Percentiles rank a stretch among this genome's conserved stretches.
Evolutionary conservation across 202 grass and related monocot genomes (phyloP).

Genomic region (Elaeis oleifera): DNA sequence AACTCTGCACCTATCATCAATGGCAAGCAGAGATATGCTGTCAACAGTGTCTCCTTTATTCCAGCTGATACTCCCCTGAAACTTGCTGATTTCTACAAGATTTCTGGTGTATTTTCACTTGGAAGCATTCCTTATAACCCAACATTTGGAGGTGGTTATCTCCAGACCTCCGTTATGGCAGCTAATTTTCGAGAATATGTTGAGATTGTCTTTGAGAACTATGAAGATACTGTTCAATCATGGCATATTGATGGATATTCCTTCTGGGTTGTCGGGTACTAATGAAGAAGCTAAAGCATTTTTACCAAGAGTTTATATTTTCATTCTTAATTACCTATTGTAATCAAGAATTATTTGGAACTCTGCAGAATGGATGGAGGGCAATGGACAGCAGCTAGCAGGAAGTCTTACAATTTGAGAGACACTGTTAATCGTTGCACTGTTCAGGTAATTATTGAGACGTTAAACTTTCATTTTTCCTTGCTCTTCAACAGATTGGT

Average conservation of each 20-base stretch:
- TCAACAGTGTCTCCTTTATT: slow-evolving; percentile 63
- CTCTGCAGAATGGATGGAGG: slow-evolving; percentile 66
- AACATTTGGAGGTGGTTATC: slow-evolving; percentile 19
- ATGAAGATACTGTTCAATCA: slow-evolving; percentile 54
- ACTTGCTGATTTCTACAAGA: slow-evolving; percentile 89
- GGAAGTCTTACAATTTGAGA: slow-evolving; percentile 60
- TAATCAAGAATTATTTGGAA: not conserved
- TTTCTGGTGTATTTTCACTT: slow-evolving; percentile 54
- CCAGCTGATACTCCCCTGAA: slow-evolving; percentile 73
- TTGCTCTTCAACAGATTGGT: too few relatives aligned
- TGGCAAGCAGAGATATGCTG: slow-evolving; percentile 70
- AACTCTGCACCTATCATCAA: slow-evolving; percentile 64
- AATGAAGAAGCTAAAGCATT: not conserved
- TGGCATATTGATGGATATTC: slow-evolving; percentile 85
- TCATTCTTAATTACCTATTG: not conserved
- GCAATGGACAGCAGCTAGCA: slow-evolving; percentile 63
- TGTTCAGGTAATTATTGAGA: slow-evolving; percentile 46
- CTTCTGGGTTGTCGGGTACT: slow-evolving; percentile 92
- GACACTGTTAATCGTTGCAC: slow-evolving; percentile 73
- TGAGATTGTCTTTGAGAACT: slow-evolving; percentile 81
- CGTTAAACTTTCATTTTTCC: not conserved
- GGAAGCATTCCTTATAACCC: slow-evolving; percentile 62
- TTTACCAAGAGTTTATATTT: not conserved
- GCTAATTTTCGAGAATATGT: slow-evolving; percentile 62
- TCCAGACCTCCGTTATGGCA: slow-evolving; percentile 70